Percentiles rank a stretch among this genome's conserved stretches.
Conservation (phyloP, 306 rosid genomes). For the Rosa lucieae region DNA sequence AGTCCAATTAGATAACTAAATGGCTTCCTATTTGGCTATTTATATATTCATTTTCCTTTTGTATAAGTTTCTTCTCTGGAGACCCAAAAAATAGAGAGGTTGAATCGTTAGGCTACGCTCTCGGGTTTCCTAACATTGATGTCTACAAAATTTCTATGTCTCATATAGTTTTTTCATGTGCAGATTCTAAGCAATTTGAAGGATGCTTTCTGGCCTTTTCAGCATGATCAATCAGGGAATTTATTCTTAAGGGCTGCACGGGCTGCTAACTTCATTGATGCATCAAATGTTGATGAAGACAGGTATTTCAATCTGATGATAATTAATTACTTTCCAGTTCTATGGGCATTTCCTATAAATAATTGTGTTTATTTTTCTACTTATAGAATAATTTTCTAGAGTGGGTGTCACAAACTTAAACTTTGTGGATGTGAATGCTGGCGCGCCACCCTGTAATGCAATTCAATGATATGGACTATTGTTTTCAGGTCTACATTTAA, state of each 20-base stretch:
- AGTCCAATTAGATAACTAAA: neutral
- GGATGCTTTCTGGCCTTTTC: constrained; percentile 91
- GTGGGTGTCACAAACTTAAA: neutral
- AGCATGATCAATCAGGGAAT: constrained; percentile 55
- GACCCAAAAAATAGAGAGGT: neutral
- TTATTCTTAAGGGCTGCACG: constrained; percentile 84
- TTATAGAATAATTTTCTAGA: neutral
- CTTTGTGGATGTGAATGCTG: neutral
- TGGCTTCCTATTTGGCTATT: neutral
- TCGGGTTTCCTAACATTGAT: neutral
- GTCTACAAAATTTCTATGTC: neutral
- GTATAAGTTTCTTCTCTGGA: neutral
- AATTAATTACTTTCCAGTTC: neutral
- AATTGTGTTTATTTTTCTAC: neutral
- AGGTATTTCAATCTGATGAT: constrained; percentile 48
- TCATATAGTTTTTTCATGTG: constrained; percentile 25
- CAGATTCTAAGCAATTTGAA: constrained; percentile 81
- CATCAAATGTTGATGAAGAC: constrained; percentile 51
- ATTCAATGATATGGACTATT: neutral
- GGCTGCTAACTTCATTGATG: constrained; percentile 73
- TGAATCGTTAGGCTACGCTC: neutral
- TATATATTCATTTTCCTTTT: neutral
- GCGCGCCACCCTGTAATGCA: neutral
- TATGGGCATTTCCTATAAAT: neutral
- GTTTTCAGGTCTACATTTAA: neutral